A percentile compares a stretch with the other conserved stretches of the same genome.
Evolutionary conservation across 2,329 filamentous ascomycete genomes (phyloP).

Genomic region (Apiospora arundinis): DNA sequence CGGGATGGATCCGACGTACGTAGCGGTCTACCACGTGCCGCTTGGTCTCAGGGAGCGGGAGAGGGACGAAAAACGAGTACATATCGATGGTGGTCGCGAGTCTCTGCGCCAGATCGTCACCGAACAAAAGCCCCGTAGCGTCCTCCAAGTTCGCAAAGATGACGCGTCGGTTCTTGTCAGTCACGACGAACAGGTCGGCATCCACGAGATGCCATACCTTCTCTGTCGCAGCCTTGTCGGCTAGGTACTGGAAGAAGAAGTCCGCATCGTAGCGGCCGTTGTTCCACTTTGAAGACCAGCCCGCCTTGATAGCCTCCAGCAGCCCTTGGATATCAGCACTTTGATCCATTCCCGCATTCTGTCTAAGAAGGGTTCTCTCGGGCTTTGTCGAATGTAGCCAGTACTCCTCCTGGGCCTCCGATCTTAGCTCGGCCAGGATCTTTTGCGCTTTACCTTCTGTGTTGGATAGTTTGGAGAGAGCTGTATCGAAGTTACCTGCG

Average conservation of each 20-base stretch:
- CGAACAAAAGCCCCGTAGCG: constrained; percentile 25
- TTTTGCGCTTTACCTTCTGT: neutral
- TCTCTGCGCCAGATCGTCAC: constrained; percentile 9
- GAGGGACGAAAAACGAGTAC: constrained; percentile 29
- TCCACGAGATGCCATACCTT: constrained; percentile 25
- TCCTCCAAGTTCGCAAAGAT: constrained; percentile 31
- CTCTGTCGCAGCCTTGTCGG: constrained; percentile 24
- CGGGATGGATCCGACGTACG: constrained; percentile 28
- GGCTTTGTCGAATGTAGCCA: neutral
- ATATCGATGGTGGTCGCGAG: constrained; percentile 26
- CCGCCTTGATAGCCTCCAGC: neutral
- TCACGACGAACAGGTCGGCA: constrained; percentile 23
- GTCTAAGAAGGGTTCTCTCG: neutral
- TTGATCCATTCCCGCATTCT: neutral
- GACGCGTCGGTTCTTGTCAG: constrained; percentile 27
- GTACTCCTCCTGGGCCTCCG: neutral
- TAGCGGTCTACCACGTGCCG: constrained; percentile 29
- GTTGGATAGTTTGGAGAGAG: neutral
- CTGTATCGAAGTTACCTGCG: neutral
- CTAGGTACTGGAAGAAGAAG: constrained; percentile 26
- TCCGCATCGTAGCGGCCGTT: constrained; percentile 20
- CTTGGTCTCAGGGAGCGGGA: constrained; percentile 27
- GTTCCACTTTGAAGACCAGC: constrained; percentile 23
- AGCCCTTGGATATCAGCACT: neutral
- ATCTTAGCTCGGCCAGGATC: neutral